Conservation (phyloP, 495 filamentous ascomycete species). For the Rostrohypoxylon terebratum region DNA sequence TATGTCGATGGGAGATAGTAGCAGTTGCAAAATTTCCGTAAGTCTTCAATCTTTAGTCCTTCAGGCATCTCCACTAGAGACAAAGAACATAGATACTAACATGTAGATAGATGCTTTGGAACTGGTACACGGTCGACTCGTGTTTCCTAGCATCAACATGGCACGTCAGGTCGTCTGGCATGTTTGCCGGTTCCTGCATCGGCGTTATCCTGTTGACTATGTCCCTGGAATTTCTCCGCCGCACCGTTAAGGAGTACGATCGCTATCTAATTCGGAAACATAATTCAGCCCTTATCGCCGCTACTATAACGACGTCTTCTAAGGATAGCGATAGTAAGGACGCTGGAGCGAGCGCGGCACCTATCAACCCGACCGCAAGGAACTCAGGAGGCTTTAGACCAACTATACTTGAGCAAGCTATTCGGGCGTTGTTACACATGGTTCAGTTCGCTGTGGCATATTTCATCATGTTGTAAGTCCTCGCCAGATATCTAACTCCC, state of each 20-base stretch:
- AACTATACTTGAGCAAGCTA: slow-evolving; percentile 64
- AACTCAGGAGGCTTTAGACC: slow-evolving; percentile 54
- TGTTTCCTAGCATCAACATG: slow-evolving; percentile 72
- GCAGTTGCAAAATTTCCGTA: slow-evolving; percentile 33
- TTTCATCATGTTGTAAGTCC: slow-evolving; percentile 69
- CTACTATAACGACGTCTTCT: not conserved
- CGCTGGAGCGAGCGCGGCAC: slow-evolving; percentile 1
- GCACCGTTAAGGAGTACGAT: slow-evolving; percentile 71
- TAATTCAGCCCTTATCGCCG: slow-evolving; percentile 5
- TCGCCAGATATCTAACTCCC: not conserved
- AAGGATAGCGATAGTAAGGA: slow-evolving; percentile 10
- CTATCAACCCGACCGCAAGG: not conserved
- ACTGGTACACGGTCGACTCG: slow-evolving; percentile 73
- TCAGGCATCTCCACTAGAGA: too few relatives aligned
- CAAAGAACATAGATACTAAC: not conserved
- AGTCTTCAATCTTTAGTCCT: too few relatives aligned
- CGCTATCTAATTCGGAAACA: slow-evolving; percentile 65
- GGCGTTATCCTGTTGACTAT: slow-evolving; percentile 70
- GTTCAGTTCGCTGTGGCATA: slow-evolving; percentile 79
- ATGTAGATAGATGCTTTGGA: slow-evolving; percentile 72
- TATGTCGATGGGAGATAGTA: slow-evolving; percentile 2
- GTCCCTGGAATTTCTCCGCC: slow-evolving; percentile 67
- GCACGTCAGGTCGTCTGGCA: slow-evolving; percentile 67
- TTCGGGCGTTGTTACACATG: slow-evolving; percentile 72
- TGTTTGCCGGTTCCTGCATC: slow-evolving; percentile 74